Conservation (phyloP, 2,329 filamentous ascomycete genomes). For the Aspergillus quadricinctus region DNA sequence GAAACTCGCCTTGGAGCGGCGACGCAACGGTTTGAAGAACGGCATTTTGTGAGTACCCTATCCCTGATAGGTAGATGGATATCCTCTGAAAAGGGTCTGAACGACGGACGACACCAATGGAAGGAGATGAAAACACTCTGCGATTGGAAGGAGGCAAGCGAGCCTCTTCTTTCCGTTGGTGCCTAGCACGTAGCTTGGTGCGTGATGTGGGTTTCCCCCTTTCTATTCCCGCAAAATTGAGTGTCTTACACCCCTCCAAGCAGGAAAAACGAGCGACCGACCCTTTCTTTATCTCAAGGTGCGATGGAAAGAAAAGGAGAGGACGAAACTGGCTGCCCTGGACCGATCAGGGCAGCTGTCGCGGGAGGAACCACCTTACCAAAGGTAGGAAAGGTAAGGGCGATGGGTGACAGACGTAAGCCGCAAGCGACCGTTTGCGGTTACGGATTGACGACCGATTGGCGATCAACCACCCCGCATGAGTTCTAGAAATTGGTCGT, state of each 20-base stretch:
- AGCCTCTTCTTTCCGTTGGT: slow-evolving; percentile 1
- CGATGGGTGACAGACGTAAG: neutral
- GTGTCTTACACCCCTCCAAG: neutral
- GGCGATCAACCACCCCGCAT: slow-evolving; percentile 15
- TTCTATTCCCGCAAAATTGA: neutral
- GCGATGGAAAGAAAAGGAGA: neutral
- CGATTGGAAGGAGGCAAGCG: slow-evolving; percentile 1
- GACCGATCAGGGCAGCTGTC: slow-evolving; percentile 8
- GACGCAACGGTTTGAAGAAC: slow-evolving; percentile 72
- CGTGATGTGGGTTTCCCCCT: neutral
- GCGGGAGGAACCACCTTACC: slow-evolving; percentile 6
- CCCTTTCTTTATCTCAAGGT: neutral
- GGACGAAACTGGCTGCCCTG: slow-evolving; percentile 1
- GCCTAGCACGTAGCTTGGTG: neutral
- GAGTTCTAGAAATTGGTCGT: slow-evolving; percentile 2
- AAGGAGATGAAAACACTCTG: neutral
- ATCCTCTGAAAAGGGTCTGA: neutral
- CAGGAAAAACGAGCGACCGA: slow-evolving; percentile 1
- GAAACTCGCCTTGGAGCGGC: slow-evolving; percentile 72
- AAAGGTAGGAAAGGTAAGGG: neutral
- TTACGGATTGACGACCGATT: slow-evolving; percentile 20
- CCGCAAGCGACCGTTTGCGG: slow-evolving; percentile 32
- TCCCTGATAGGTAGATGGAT: neutral
- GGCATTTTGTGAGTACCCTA: slow-evolving; percentile 38
- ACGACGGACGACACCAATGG: slow-evolving; percentile 1